Evolutionary conservation across 2,329 filamentous ascomycete genomes (phyloP), one percentile per base, ranked within the genome.

Genomic region (Aureobasidium sp.): DNA sequence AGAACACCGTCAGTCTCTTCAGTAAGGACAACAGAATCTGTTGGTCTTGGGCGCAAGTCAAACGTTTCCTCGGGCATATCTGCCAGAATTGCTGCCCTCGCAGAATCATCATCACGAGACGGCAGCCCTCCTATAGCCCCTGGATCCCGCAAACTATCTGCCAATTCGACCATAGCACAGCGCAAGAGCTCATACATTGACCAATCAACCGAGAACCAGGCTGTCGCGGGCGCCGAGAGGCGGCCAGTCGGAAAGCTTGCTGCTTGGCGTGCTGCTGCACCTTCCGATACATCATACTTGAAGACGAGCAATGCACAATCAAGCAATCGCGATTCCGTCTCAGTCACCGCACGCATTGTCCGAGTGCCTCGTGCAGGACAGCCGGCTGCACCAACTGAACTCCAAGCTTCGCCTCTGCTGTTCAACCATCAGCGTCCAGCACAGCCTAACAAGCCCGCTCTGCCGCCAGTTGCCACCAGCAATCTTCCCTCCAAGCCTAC

Each of bases 61-160:
- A 93, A 88, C 62, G 80, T 97, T 21, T 90, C 89, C 6, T 90
- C 87, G 7, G 90, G 88, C 60, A 96, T 98, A 56, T 94, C 91
- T 3, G 88, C 91, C 67, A 85, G 93, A 37, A 97, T 97, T 67
- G 94, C 95, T 69, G 90, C 90, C 6, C 75, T 98, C 50, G 88
- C 95, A 65, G 90, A 89, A 68, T 78, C 93, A 27, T 60, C 58
- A 3, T 58, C 56, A 30, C 55, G 57, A 42, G 63, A 63, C 16
- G 34, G 55, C 21, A 64, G 57, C 47, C 51, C 59, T 3, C 24
- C 47, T n/a, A 22, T 37, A 11, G 27, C 19, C 11, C 29, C 42
- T 16, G 34, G 25, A 30, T 48, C 51, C 25, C 53, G 35, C 25
- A 45, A 37, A 6, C 25, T 45, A 34, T 53, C 51, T 39, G 51